phyloP scores from a whole-genome alignment of 805 yeast species.

The Suhomyces prunicola region DNA sequence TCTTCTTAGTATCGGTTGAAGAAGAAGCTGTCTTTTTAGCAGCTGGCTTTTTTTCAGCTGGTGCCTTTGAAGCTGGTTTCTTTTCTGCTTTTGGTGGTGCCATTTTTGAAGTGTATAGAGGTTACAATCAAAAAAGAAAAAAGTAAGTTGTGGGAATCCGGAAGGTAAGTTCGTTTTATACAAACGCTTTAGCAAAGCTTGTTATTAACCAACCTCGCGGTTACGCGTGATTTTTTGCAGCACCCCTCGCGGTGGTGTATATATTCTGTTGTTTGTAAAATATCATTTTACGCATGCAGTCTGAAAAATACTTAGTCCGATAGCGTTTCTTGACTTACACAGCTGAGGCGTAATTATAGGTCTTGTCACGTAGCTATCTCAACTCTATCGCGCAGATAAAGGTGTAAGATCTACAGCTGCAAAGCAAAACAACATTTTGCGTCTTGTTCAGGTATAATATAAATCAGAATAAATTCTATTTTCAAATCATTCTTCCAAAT shows the following conservation, averaged over 20 bases:
- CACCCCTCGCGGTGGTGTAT: neutral
- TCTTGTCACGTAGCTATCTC: neutral
- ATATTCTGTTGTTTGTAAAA: neutral
- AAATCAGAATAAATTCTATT: neutral
- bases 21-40: slow-evolving; percentile 36
- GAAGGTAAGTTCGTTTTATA: neutral
- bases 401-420: neutral
- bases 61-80: slow-evolving; percentile 40
- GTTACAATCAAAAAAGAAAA: neutral
- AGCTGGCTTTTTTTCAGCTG: slow-evolving; percentile 41
- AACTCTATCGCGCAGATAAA: neutral
- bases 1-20: slow-evolving; percentile 30
- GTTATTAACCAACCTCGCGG: neutral
- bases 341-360: neutral
- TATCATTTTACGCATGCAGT: neutral
- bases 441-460: neutral
- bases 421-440: neutral
- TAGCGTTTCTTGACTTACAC: neutral
- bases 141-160: neutral
- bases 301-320: neutral
- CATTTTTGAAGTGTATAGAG: slow-evolving; percentile 17
- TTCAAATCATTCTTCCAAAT: neutral
- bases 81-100: slow-evolving; percentile 37
- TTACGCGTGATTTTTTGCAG: neutral
- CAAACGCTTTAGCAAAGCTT: neutral